phyloP scores from a whole-genome alignment of 805 yeast genomes.

The Tetrapisispora arboricola region DNA sequence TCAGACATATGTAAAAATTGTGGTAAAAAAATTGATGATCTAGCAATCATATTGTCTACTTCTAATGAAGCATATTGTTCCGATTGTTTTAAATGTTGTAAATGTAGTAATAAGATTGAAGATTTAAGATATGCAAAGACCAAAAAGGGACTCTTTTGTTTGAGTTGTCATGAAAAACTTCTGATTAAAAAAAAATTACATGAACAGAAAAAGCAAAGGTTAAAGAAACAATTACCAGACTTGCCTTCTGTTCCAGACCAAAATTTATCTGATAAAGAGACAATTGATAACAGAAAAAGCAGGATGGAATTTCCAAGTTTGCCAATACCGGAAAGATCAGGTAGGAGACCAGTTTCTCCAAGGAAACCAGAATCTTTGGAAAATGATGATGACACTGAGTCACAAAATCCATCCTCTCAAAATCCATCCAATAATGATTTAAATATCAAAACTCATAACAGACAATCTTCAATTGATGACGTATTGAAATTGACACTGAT shows the following conservation, averaged over 20 bases:
- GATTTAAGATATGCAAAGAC: constrained; percentile 90
- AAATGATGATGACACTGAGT: background rate
- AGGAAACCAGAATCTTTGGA: background rate
- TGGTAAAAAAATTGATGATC: constrained; percentile 79
- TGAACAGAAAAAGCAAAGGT: constrained; percentile 24
- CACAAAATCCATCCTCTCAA: no score
- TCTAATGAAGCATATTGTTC: constrained; percentile 95
- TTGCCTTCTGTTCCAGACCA: constrained; percentile 9
- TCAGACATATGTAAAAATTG: constrained; percentile 88
- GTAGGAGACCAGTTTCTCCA: constrained; percentile 11
- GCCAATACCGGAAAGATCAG: constrained; percentile 13
- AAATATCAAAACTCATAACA: constrained; percentile 2
- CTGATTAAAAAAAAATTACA: constrained; percentile 60
- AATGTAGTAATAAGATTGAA: constrained; percentile 79
- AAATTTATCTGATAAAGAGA: background rate
- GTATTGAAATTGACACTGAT: constrained; percentile 15
- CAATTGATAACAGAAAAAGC: background rate
- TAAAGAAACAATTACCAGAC: constrained; percentile 18
- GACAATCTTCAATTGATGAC: constrained; percentile 16
- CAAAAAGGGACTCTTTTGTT: constrained; percentile 85
- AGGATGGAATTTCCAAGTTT: constrained; percentile 1
- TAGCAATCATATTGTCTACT: constrained; percentile 76
- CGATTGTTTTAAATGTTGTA: constrained; percentile 79
- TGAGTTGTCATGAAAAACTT: constrained; percentile 81
- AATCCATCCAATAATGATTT: no score